Percentiles rank a stretch among this genome's conserved stretches.
Evolutionary conservation across 192 early-diverging fungal species (phyloP).

Genomic region (Backusella circina): DNA sequence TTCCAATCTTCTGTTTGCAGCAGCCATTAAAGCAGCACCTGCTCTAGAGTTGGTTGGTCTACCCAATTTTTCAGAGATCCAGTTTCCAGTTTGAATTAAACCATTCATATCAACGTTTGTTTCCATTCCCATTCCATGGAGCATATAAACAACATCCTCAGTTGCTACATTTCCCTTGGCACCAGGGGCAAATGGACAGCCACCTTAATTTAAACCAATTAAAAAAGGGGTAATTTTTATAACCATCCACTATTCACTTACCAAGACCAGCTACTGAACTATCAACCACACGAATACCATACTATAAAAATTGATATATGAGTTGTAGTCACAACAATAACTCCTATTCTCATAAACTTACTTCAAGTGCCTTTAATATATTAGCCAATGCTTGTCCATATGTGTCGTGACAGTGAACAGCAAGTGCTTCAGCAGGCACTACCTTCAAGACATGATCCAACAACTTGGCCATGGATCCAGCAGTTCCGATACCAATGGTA

Average conservation of each 20-base stretch:
- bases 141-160: constrained; percentile 94
- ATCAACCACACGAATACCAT: constrained; percentile 91
- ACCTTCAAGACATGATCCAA: constrained; percentile 64
- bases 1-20: constrained; percentile 2
- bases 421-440: constrained; percentile 73
- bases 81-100: constrained; percentile 77
- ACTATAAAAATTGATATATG: constrained; percentile 30
- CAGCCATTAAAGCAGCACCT: constrained; percentile 40
- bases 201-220: constrained; percentile 46
- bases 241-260: constrained; percentile 10
- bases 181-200: constrained; percentile 95
- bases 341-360: constrained; percentile 4
- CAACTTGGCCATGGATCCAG: constrained; percentile 63
- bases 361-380: constrained; percentile 75
- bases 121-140: constrained; percentile 77
- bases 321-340: neutral
- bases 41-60: constrained; percentile 61
- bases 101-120: constrained; percentile 78
- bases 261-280: constrained; percentile 89
- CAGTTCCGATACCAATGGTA: constrained; percentile 91
- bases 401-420: constrained; percentile 96
- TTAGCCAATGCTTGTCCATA: constrained; percentile 96
- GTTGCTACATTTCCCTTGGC: constrained; percentile 97
- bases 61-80: constrained; percentile 80
- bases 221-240: neutral